These are phyloP conservation scores for Croton laevigatus DNA, from an alignment of 441 rosid species.

Conservation along the genomic window DNA sequence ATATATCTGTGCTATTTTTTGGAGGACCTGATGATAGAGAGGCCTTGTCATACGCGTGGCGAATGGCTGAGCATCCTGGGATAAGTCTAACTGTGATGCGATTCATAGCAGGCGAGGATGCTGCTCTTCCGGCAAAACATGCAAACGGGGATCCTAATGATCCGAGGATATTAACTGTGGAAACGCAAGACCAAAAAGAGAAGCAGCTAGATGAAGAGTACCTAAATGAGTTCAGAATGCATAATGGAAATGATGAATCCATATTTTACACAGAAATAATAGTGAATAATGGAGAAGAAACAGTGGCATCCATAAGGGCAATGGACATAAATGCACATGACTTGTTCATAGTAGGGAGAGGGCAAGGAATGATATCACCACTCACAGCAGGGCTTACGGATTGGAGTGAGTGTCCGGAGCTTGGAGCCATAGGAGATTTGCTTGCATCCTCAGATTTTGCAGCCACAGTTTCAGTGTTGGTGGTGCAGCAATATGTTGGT, in stretches of 20 bases:
- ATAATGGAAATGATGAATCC: constrained; percentile 39
- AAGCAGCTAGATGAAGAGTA: constrained; percentile 56
- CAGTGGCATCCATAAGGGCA: constrained; percentile 65
- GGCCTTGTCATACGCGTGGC: constrained; percentile 75
- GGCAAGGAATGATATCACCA: constrained; percentile 68
- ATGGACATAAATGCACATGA: constrained; percentile 63
- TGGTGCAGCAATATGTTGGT: constrained; percentile 71
- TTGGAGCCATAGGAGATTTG: constrained; percentile 91
- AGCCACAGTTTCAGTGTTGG: constrained; percentile 74
- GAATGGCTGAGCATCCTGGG: constrained; percentile 78
- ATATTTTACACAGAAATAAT: constrained; percentile 45
- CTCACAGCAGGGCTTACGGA: constrained; percentile 86
- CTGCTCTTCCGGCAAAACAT: constrained; percentile 5
- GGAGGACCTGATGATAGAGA: constrained; percentile 96
- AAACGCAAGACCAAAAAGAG: constrained; percentile 38
- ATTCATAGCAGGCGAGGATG: constrained; percentile 49
- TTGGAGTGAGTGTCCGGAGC: constrained; percentile 99
- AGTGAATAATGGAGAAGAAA: constrained; percentile 81
- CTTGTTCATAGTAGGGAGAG: constrained; percentile 89
- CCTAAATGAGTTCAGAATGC: constrained; percentile 48
- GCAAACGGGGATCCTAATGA: constrained; percentile 10
- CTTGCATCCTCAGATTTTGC: constrained; percentile 93
- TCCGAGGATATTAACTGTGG: constrained; percentile 21
- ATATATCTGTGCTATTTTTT: constrained; percentile 64
- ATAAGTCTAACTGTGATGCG: constrained; percentile 58